These are phyloP conservation scores for Candida sonorensis DNA, from an alignment of 805 yeast genomes.

Conservation along the genomic window DNA sequence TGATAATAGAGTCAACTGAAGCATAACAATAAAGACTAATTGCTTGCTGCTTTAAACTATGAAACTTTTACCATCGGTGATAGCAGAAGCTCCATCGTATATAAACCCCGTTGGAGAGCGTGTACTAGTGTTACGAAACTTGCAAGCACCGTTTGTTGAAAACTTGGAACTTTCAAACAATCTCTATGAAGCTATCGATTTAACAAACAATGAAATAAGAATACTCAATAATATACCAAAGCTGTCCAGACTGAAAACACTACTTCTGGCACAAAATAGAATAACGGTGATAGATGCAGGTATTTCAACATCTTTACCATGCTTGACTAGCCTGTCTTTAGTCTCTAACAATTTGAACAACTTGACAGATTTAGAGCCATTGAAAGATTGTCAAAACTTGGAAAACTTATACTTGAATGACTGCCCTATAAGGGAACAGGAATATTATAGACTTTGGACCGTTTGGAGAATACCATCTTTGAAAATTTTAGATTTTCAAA, in stretches of 20 bases:
- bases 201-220: conserved; percentile 68
- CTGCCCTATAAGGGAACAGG: conserved; percentile 44
- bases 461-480: conserved; percentile 60
- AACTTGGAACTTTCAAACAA: conserved; percentile 34
- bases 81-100: conserved; percentile 45
- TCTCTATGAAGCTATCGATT: conserved; percentile 52
- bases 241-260: conserved; percentile 36
- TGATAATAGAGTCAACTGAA: no score
- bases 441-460: conserved; percentile 52
- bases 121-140: conserved; percentile 34
- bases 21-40: no score
- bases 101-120: conserved; percentile 39
- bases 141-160: conserved; percentile 37
- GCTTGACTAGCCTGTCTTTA: conserved; percentile 45
- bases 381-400: conserved; percentile 33
- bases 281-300: conserved; percentile 36
- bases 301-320: conserved; percentile 32
- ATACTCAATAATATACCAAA: conserved; percentile 45
- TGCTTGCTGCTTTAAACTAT: no score
- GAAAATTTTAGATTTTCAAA: conserved; percentile 59
- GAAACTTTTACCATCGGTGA: conserved; percentile 49
- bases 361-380: conserved; percentile 34
- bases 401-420: conserved; percentile 45
- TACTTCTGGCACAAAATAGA: conserved; percentile 60
- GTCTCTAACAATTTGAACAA: conserved; percentile 41